phyloP scores from a whole-genome alignment of 1,284 basidiomycete genomes.

The Ganoderma boninense region DNA sequence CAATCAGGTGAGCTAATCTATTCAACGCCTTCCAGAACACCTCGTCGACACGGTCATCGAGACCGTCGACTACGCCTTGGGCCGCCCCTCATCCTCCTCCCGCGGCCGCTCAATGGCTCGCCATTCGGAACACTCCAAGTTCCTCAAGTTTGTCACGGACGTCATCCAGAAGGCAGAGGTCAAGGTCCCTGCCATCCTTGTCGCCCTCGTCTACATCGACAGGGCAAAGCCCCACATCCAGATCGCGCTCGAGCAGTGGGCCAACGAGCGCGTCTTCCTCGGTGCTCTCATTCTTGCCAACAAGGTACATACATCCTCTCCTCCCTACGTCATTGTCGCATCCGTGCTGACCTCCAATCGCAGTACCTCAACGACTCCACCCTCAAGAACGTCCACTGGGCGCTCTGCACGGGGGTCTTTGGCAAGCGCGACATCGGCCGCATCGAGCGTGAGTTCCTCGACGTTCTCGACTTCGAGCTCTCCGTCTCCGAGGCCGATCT shows the following conservation, averaged over 20 bases:
- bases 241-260: conserved; percentile 81
- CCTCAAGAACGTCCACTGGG: conserved; percentile 81
- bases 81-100: conserved; percentile 60
- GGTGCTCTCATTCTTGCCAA: conserved; percentile 76
- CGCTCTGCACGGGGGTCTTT: conserved; percentile 79
- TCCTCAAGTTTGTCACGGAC: conserved; percentile 67
- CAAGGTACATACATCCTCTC: conserved; percentile 63
- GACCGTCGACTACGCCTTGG: conserved; percentile 77
- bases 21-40: conserved; percentile 56
- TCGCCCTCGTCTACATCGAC: conserved; percentile 74
- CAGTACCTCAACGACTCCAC: conserved; percentile 81
- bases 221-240: conserved; percentile 76
- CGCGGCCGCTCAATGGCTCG: conserved; percentile 57
- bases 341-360: conserved; percentile 29
- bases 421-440: conserved; percentile 80
- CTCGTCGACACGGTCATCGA: conserved; percentile 71
- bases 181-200: conserved; percentile 67
- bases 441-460: conserved; percentile 81
- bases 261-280: conserved; percentile 79
- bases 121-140: conserved; percentile 60
- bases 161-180: conserved; percentile 76
- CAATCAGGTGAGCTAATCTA: conserved; percentile 16
- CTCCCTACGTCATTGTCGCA: conserved; percentile 21
- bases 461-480: conserved; percentile 78
- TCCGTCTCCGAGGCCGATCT: conserved; percentile 68